These are phyloP conservation scores for Fusarium euwallaceae DNA, from an alignment of 2,329 filamentous ascomycete species.

Conservation along the genomic window DNA sequence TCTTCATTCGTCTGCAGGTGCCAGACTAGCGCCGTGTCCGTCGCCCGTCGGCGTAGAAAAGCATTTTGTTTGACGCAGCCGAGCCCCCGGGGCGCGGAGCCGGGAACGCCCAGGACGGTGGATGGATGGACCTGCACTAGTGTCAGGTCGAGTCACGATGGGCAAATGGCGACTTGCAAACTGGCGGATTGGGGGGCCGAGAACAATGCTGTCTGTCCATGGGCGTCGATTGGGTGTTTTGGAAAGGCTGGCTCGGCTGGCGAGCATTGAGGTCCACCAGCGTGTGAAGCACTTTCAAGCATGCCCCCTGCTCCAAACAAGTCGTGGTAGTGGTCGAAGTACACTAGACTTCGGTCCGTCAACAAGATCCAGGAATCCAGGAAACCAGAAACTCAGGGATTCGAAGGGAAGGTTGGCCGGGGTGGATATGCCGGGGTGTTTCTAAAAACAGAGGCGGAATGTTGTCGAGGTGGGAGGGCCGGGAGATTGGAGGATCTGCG, in stretches of 20 bases:
- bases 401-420: slow-evolving; percentile 19
- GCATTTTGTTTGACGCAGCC: slow-evolving; percentile 39
- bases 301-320: slow-evolving; percentile 14
- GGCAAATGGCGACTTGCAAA: slow-evolving; percentile 34
- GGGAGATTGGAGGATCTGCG: slow-evolving; percentile 45
- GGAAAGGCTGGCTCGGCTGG: slow-evolving; percentile 7
- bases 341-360: slow-evolving; percentile 11
- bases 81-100: slow-evolving; percentile 33
- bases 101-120: slow-evolving; percentile 40
- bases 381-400: slow-evolving; percentile 12
- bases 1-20: slow-evolving; percentile 42
- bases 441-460: slow-evolving; percentile 43
- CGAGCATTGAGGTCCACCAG: slow-evolving; percentile 12
- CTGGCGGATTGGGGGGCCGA: slow-evolving; percentile 26
- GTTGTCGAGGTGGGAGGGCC: slow-evolving; percentile 21
- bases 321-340: slow-evolving; percentile 7
- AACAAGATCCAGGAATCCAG: slow-evolving; percentile 8
- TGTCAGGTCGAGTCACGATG: slow-evolving; percentile 38
- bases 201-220: slow-evolving; percentile 24
- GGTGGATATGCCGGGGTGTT: slow-evolving; percentile 27
- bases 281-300: slow-evolving; percentile 18
- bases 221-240: slow-evolving; percentile 19
- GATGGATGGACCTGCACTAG: slow-evolving; percentile 47
- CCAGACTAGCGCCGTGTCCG: slow-evolving; percentile 36
- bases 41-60: slow-evolving; percentile 26